These are phyloP conservation scores for Fraxinus anomala DNA, from an alignment of 257 asterid genomes.

Conservation along the genomic window DNA sequence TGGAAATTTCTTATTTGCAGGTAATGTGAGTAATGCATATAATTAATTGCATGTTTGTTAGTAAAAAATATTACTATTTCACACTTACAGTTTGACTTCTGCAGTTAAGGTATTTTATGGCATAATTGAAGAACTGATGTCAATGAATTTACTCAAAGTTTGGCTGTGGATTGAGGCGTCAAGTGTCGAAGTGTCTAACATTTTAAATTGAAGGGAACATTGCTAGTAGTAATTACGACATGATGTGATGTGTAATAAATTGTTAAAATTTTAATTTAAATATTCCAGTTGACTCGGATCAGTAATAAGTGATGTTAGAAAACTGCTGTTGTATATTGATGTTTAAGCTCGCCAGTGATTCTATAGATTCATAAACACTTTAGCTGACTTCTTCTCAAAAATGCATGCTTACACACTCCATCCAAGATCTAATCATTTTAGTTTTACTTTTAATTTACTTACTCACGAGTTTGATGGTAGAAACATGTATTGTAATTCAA, in stretches of 20 bases:
- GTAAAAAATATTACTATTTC: not conserved
- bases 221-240: not conserved
- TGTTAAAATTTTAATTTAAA: not conserved
- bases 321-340: not conserved
- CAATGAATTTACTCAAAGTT: not conserved
- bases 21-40: constrained; percentile 33
- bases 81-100: not conserved
- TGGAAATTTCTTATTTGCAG: constrained; percentile 84
- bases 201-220: not conserved
- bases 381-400: not conserved
- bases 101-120: not conserved
- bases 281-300: not conserved
- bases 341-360: not conserved
- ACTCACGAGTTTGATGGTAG: constrained; percentile 18
- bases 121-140: not conserved
- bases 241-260: not conserved
- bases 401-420: not conserved
- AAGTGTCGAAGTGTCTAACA: not conserved
- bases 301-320: not conserved
- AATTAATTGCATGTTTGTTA: not conserved
- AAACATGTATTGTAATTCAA: constrained; percentile 12
- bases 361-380: not conserved
- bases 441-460: constrained; percentile 3
- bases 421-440: not conserved
- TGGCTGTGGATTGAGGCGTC: not conserved